Evolutionary conservation across 495 filamentous ascomycete genomes (phyloP), one percentile per base, ranked within the genome.

Genomic region (Podospora pseudocomata): DNA sequence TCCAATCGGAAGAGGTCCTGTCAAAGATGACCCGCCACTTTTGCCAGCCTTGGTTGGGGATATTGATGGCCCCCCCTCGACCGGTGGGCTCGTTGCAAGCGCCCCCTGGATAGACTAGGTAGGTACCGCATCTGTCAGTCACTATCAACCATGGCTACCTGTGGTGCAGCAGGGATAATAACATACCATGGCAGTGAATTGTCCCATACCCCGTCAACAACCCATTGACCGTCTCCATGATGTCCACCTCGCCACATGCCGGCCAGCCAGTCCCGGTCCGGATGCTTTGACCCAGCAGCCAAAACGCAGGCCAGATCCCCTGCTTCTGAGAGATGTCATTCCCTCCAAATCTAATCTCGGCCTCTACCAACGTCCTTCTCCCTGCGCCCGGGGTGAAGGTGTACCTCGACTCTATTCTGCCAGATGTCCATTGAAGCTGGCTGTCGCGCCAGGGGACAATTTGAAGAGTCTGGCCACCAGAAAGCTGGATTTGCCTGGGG

Each of bases 261-360:
- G 84, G 84, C 83, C 83, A 86, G 3, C 49, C 34, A 0, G 73
- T 78, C 1, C 80, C 79, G 28, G 75, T 63, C 5, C 81, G 76
- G 44, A 84, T 71, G 15, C 73, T 70, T 63, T 81, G 64, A 2
- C 84, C 84, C n/a, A 86, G 76, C 34, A 83, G 65, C 84, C 83
- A 86, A 73, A 84, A 86, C 0, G 83, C 84, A 0, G 84, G 84
- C 84, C 84, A 86, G 71, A 85, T 80, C 6, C 84, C 84, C 69
- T 80, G 76, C 72, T 84, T 81, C 19, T 76, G 72, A n/a, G 56
- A 55, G 30, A 67, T 60, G 13, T 68, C 15, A 68, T 78, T 79
- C 60, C 66, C 68, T 44, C 84, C 84, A 65, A 86, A 80, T 18
- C 80, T 76, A 44, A 85, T 74, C 44, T 67, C 61, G 16, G 80